Percentiles rank a stretch among this genome's conserved stretches.
Conservation (phyloP, 306 rosid species). For the Malus domestica region DNA sequence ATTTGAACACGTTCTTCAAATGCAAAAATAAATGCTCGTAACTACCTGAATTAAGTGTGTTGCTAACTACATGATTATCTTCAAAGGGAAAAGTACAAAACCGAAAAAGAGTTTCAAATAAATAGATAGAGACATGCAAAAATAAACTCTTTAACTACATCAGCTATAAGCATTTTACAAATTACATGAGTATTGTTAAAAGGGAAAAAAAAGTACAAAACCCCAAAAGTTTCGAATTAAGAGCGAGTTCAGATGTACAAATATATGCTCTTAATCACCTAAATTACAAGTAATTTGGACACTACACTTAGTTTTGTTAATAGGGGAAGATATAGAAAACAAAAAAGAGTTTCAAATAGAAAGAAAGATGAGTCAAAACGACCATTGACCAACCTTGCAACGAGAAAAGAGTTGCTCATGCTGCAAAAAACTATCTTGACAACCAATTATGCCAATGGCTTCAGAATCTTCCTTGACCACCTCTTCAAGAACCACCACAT, state of each 20-base stretch:
- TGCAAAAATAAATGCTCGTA: no score
- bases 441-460: constrained; percentile 21
- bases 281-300: no score
- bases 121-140: neutral
- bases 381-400: constrained; percentile 39
- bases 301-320: no score
- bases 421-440: constrained; percentile 17
- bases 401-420: constrained; percentile 31
- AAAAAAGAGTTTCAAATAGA: no score
- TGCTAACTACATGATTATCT: no score
- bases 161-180: no score
- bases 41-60: no score
- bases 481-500: constrained; percentile 12
- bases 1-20: no score
- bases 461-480: neutral
- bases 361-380: neutral
- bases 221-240: neutral
- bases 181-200: no score
- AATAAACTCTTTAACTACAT: no score
- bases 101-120: neutral
- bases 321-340: neutral
- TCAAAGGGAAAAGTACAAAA: neutral
- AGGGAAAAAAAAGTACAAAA: neutral
- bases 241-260: no score
- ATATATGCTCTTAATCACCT: no score